phyloP scores from a whole-genome alignment of 2,329 filamentous ascomycete species.

The Phialemoniopsis sp. region DNA sequence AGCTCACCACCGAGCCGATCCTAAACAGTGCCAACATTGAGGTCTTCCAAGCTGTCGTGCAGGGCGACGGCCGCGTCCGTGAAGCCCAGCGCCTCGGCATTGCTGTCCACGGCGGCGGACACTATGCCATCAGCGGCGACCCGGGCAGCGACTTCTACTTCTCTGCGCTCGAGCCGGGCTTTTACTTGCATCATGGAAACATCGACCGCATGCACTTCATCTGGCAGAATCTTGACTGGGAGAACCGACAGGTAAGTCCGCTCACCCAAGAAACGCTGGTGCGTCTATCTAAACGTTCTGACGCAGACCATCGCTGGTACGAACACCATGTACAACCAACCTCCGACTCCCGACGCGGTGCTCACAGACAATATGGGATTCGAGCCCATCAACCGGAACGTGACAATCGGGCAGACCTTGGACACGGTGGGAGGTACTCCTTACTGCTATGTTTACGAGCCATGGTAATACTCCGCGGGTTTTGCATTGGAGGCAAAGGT shows the following conservation, averaged over 20 bases:
- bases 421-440: constrained; percentile 31
- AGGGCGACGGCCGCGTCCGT: constrained; percentile 25
- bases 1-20: constrained; percentile 23
- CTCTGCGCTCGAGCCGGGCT: constrained; percentile 38
- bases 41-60: constrained; percentile 27
- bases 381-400: constrained; percentile 11
- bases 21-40: constrained; percentile 20
- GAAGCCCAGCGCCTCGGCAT: constrained; percentile 16
- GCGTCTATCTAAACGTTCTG: not conserved
- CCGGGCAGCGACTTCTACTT: constrained; percentile 39
- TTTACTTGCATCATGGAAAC: constrained; percentile 40
- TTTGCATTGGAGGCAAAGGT: no score
- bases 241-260: constrained; percentile 26
- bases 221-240: constrained; percentile 41
- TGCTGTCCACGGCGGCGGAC: constrained; percentile 33
- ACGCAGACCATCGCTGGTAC: constrained; percentile 28
- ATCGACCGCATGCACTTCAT: constrained; percentile 44
- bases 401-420: constrained; percentile 23
- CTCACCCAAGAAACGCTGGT: no score
- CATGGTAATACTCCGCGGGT: no score
- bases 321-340: constrained; percentile 35
- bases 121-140: constrained; percentile 40
- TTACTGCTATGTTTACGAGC: constrained; percentile 40
- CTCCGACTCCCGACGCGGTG: constrained; percentile 31
- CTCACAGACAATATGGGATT: constrained; percentile 27